Base-by-base conservation (phyloP, 2,329 filamentous ascomycete species). In the Pyricularia sp. region DNA sequence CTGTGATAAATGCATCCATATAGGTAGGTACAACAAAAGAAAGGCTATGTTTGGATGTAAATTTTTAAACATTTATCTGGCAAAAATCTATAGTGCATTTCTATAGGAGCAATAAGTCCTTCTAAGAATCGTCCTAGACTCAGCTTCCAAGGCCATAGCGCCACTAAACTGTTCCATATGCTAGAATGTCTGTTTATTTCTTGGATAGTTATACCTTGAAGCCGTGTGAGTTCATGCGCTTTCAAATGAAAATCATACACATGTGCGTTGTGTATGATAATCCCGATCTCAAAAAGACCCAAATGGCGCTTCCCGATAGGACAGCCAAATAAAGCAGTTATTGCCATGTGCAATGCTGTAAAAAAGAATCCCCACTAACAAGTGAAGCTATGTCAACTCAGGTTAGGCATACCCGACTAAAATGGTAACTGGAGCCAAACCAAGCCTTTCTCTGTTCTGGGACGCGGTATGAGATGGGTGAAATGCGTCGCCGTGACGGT, bases 401-500 rank as follows among this genome's bases (percentile, higher is more conserved):
- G 20, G 9, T 55, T 55, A 55, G 17, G 20, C 42, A n/a, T 55
- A 55, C 42, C 42, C 20, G 20, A 20, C 42, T 9, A 55, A 9
- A 9, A 20, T 10, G 6, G 42, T n/a, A 1, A 55, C 42, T 55
- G 42, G 20, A 55, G 42, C 20, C 42, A 55, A 42, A 55, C 42
- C 42, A 55, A 55, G 20, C 42, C 42, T 6, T 11, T n/a, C 17
- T 20, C 20, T n/a, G 9, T 55, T 55, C 17, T 55, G 20, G 42
- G 42, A 20, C n/a, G 20, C 17, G 61, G 61, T 28, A 64, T 64
- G 2, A 9, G 25, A n/a, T 28, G 20, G n/a, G 3, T n/a, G 25
- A 31, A 70, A 64, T 70, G 70, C 70, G 71, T 66, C 67, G 69
- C 69, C 55, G 71, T 70, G 67, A 70, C 68, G 64, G 42, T 66